Percentiles rank a stretch among this genome's conserved stretches.
phyloP scores from a whole-genome alignment of 345 rosid species.

The Populus deltoides region DNA sequence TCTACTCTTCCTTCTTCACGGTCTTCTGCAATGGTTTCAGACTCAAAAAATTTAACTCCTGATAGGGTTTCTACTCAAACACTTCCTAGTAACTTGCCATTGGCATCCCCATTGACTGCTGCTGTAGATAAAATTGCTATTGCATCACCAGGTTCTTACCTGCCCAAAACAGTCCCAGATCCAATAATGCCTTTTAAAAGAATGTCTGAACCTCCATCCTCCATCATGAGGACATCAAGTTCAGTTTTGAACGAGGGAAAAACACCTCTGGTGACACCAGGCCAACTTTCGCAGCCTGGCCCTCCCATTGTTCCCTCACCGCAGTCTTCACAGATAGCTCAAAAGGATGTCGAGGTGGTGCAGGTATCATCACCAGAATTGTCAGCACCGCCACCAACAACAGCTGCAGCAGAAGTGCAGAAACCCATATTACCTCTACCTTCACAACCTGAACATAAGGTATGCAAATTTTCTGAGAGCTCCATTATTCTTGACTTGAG shows the following conservation, averaged over 20 bases:
- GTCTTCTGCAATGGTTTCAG: conserved; percentile 22
- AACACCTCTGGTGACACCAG: conserved; percentile 38
- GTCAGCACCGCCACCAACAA: not conserved
- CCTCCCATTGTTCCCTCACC: conserved; percentile 13
- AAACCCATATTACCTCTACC: conserved; percentile 38
- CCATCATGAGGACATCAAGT: conserved; percentile 14
- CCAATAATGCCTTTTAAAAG: conserved; percentile 27
- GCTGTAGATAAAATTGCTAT: conserved; percentile 18
- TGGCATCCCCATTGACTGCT: conserved; percentile 17
- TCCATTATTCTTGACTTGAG: not conserved
- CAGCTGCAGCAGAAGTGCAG: conserved; percentile 16
- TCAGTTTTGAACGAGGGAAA: conserved; percentile 23
- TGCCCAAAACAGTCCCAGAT: conserved; percentile 18
- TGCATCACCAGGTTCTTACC: conserved; percentile 10
- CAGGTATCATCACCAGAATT: conserved; percentile 19
- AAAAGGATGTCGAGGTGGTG: conserved; percentile 36
- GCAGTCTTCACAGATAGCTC: conserved; percentile 30
- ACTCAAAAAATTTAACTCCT: conserved; percentile 24
- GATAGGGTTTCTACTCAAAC: conserved; percentile 18
- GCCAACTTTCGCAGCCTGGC: conserved; percentile 36
- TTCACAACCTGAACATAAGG: conserved; percentile 31
- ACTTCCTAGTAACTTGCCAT: conserved; percentile 27
- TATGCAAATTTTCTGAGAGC: conserved; percentile 5
- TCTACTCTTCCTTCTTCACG: conserved; percentile 14
- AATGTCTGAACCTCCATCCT: conserved; percentile 19